Evolutionary conservation across 192 early-diverging fungal genomes (phyloP).

Genomic region (Backusella westeae): DNA sequence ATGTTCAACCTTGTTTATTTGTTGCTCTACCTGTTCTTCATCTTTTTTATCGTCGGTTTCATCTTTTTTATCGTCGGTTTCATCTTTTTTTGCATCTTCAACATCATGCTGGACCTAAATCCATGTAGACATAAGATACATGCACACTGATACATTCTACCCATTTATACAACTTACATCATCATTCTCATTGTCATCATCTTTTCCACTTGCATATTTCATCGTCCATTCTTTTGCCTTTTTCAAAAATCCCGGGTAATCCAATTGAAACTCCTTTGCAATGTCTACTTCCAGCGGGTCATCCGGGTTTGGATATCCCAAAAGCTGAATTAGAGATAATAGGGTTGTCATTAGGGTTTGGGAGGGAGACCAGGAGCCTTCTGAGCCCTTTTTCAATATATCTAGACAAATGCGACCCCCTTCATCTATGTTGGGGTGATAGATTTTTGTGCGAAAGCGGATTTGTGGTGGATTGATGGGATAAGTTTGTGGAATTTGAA

Average conservation of each 20-base stretch:
- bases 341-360: constrained; percentile 62
- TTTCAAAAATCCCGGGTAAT: constrained; percentile 38
- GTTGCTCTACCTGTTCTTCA: background rate
- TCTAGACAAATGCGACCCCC: constrained; percentile 74
- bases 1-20: background rate
- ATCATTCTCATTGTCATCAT: background rate
- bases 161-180: background rate
- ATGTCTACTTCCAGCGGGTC: constrained; percentile 75
- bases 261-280: constrained; percentile 50
- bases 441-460: constrained; percentile 71
- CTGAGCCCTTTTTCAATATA: constrained; percentile 56
- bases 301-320: constrained; percentile 69
- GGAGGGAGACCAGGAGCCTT: constrained; percentile 70
- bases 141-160: background rate
- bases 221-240: constrained; percentile 44
- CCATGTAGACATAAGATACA: background rate
- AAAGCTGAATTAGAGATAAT: constrained; percentile 52
- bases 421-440: constrained; percentile 83
- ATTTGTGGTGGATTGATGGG: constrained; percentile 73
- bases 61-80: no score
- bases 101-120: background rate
- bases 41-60: no score
- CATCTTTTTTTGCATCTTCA: background rate
- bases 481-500: constrained; percentile 58
- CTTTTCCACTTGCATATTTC: constrained; percentile 31